Evolutionary conservation across 169 alveolate genomes (phyloP), one percentile per base, ranked within the genome.

Genomic region (Plasmodium fragile): DNA sequence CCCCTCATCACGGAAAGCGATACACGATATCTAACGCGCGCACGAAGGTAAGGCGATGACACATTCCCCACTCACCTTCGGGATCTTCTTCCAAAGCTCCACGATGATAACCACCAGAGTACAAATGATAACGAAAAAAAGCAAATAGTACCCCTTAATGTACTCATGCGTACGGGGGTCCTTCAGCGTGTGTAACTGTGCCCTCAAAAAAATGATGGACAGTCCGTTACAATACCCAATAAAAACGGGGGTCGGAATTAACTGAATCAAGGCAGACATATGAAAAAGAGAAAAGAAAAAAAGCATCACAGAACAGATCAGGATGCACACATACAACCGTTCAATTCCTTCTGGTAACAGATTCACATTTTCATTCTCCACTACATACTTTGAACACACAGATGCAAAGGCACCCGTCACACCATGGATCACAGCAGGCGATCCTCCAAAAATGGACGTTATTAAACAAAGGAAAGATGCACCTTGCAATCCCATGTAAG

Each of bases 151-250:
- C 8, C 98, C 98, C 79, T 49, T 43, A 3, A 95, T 69, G 72
- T 95, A 96, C 34, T 84, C 92, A 36, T 94, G 96, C 3, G 97
- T 94, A 10, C 90, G 80, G 16, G 96, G 96, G 73, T 96, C 95
- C 82, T 71, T 92, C 75, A 96, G 95, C 22, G 96, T 96, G 36
- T 96, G 97, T 70, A 96, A 83, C 82, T 96, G 98, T 11, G 98
- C 98, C 78, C 83, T 93, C 72, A 95, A 95, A 73, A 96, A 96
- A 13, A 96, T 94, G 25, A 96, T 83, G 0, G 98, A 96, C 28
- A 96, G 92, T 3, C 98, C 98, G 78, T 96, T 96, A 81, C 97
- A 92, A 78, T 95, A 96, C 0, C 98, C 98, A 41, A 96, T 96
- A 69, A 95, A 95, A 25, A 96, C 98, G 6, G 97, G 94, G 13